Evolutionary conservation across 2,329 filamentous ascomycete genomes (phyloP).

Genomic region (Talaromyces atroroseus): DNA sequence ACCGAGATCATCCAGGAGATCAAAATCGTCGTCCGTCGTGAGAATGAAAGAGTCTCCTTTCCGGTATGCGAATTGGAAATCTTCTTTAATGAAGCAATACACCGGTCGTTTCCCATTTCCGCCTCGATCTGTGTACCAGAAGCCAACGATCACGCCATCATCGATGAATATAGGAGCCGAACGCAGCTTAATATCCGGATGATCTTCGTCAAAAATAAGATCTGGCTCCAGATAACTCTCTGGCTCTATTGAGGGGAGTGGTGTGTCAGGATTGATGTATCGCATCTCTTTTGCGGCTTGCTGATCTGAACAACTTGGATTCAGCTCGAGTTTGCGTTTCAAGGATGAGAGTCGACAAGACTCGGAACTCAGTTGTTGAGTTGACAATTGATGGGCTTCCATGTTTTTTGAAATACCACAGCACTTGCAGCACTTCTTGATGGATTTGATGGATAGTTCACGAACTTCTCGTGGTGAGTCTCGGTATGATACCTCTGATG

Average conservation of each 20-base stretch:
- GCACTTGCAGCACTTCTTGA: slow-evolving; percentile 6
- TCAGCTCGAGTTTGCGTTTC: background rate
- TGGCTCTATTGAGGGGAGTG: slow-evolving; percentile 1
- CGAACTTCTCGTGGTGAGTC: too few relatives aligned
- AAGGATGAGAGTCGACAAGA: background rate
- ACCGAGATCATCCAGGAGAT: background rate
- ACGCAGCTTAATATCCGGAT: background rate
- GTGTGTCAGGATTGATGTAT: background rate
- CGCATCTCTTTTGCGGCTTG: slow-evolving; percentile 1
- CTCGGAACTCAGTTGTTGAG: background rate
- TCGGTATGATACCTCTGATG: slow-evolving; percentile 6
- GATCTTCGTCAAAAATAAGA: slow-evolving; percentile 1
- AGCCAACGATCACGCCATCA: background rate
- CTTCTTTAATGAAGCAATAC: too few relatives aligned
- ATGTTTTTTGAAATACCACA: slow-evolving; percentile 6
- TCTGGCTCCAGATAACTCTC: slow-evolving; percentile 3
- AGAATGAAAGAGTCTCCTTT: slow-evolving; percentile 6
- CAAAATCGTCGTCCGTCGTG: background rate
- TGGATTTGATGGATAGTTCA: slow-evolving; percentile 2
- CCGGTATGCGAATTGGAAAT: background rate
- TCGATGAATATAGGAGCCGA: background rate
- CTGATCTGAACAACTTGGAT: slow-evolving; percentile 1
- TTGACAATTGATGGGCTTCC: slow-evolving; percentile 2
- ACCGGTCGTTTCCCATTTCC: slow-evolving; percentile 5
- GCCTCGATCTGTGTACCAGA: background rate